These are phyloP conservation scores for Xylaria sp. DNA, from an alignment of 2,329 filamentous ascomycete genomes.

Conservation along the genomic window DNA sequence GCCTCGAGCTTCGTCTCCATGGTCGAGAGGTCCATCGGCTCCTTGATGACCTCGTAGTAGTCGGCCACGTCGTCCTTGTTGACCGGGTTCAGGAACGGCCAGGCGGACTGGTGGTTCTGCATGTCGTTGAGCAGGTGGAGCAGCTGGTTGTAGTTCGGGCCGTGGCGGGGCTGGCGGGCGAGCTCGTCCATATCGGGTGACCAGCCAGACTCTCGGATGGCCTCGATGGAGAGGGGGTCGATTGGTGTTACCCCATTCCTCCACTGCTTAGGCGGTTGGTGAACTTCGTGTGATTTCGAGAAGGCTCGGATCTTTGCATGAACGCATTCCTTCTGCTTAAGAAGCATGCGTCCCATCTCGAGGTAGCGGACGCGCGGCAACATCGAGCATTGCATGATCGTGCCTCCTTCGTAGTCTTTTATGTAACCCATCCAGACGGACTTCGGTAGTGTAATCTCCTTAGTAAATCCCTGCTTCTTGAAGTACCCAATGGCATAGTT, in stretches of 20 bases:
- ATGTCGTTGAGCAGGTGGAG: constrained; percentile 93
- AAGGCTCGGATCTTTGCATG: constrained; percentile 95
- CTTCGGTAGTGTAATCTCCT: constrained; percentile 93
- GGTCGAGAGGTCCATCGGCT: constrained; percentile 95
- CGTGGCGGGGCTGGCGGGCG: constrained; percentile 92
- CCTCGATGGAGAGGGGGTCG: constrained; percentile 85
- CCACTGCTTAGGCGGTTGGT: constrained; percentile 88
- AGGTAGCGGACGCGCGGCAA: constrained; percentile 94
- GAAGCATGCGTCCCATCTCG: constrained; percentile 89
- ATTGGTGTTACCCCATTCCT: constrained; percentile 77
- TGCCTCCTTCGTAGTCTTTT: constrained; percentile 98
- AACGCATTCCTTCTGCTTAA: constrained; percentile 97
- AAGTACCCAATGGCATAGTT: constrained; percentile 99
- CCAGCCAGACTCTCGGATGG: constrained; percentile 94
- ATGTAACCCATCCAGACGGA: constrained; percentile 99
- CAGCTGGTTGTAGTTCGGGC: constrained; percentile 95
- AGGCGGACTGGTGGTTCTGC: constrained; percentile 91
- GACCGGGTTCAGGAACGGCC: constrained; percentile 95
- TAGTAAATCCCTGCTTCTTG: constrained; percentile 99
- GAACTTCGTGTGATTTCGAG: constrained; percentile 87
- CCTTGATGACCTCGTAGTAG: constrained; percentile 98
- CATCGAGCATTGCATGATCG: constrained; percentile 99
- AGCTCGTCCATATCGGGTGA: constrained; percentile 98
- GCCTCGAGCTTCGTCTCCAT: constrained; percentile 97
- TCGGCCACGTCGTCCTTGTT: constrained; percentile 97